phyloP scores from a whole-genome alignment of 345 rosid genomes.

The Excoecaria cochinchinensis region DNA sequence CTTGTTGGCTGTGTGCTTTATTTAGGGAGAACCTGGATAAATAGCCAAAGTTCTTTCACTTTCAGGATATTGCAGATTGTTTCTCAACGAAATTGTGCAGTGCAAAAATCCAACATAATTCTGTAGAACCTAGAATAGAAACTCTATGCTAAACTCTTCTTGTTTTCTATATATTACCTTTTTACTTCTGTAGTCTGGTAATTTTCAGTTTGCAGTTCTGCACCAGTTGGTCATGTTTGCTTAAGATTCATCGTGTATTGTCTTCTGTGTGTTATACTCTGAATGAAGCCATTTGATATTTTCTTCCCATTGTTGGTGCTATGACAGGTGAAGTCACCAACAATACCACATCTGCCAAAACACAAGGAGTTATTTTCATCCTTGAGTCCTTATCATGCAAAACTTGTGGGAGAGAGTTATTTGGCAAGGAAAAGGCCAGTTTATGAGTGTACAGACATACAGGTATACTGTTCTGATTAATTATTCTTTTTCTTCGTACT shows the following conservation, averaged over 20 bases:
- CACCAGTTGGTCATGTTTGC: background rate
- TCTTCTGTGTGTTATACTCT: background rate
- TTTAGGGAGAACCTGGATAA: background rate
- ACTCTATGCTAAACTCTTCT: background rate
- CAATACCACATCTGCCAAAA: constrained; percentile 79
- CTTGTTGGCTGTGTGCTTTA: background rate
- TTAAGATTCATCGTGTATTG: background rate
- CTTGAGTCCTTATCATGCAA: constrained; percentile 71
- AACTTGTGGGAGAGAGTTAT: constrained; percentile 92
- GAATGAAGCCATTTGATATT: background rate
- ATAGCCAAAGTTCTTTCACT: too few relatives aligned
- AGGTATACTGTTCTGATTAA: constrained; percentile 45
- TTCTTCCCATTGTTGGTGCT: constrained; percentile 8
- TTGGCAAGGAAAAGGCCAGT: constrained; percentile 83
- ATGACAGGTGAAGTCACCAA: constrained; percentile 64
- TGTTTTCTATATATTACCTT: background rate
- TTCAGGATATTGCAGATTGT: too few relatives aligned
- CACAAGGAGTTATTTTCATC: constrained; percentile 66
- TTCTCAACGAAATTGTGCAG: too few relatives aligned
- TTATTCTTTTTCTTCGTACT: constrained; percentile 8
- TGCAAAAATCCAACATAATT: too few relatives aligned
- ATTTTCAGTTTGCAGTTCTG: background rate
- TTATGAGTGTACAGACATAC: constrained; percentile 79
- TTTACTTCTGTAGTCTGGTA: background rate
- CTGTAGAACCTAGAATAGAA: too few relatives aligned